phyloP scores from a whole-genome alignment of 2,329 filamentous ascomycete genomes.

The Ascocoryne sarcoides region DNA sequence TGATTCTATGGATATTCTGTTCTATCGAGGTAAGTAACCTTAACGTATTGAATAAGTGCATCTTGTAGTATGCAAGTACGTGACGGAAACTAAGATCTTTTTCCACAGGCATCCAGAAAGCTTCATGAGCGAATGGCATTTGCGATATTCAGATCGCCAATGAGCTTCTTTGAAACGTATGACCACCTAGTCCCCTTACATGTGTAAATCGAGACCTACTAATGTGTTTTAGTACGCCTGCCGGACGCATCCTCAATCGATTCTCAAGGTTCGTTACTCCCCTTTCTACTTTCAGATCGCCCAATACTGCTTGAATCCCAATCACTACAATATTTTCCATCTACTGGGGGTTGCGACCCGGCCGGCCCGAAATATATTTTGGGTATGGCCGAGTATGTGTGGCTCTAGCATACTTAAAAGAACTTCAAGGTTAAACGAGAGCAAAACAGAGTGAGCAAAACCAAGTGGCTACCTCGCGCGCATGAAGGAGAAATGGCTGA shows the following conservation, averaged over 20 bases:
- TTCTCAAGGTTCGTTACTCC: constrained; percentile 67
- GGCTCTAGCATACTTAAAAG: constrained; percentile 3
- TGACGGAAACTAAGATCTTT: constrained; percentile 16
- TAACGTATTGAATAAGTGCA: constrained; percentile 13
- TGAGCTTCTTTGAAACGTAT: constrained; percentile 92
- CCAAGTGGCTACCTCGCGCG: too few relatives aligned
- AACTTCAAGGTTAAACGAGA: neutral
- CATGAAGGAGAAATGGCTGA: constrained; percentile 6
- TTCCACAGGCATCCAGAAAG: constrained; percentile 72
- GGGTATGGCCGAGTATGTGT: too few relatives aligned
- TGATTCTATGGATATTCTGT: constrained; percentile 98
- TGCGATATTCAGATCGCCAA: constrained; percentile 93
- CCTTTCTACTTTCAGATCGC: neutral
- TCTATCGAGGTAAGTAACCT: constrained; percentile 73
- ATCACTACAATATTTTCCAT: constrained; percentile 8
- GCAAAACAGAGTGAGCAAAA: too few relatives aligned
- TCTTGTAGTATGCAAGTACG: constrained; percentile 10
- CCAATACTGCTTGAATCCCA: neutral
- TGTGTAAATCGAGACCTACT: constrained; percentile 5
- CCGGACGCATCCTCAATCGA: constrained; percentile 90
- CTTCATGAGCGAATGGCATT: constrained; percentile 96
- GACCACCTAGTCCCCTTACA: constrained; percentile 3
- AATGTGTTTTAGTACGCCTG: constrained; percentile 53
- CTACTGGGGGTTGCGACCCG: too few relatives aligned
- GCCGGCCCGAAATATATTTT: too few relatives aligned